Evolutionary conservation across 208 protist genomes (phyloP), one percentile per base, ranked within the genome.

Genomic region (Phytomonas francai): DNA sequence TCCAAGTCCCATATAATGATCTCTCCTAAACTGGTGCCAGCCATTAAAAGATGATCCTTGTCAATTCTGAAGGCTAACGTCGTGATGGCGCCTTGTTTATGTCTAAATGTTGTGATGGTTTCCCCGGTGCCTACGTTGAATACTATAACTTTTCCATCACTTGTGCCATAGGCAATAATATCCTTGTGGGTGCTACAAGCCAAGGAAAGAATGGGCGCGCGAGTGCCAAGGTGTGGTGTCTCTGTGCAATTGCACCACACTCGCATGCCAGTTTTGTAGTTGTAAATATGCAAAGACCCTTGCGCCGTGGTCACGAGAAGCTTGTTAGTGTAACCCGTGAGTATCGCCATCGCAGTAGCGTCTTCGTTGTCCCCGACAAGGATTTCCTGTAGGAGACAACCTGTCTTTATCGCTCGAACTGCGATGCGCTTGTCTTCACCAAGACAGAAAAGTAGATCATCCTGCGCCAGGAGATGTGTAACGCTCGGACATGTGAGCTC

Each of bases 1-100:
- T 88, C 79, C 2, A 97, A 62, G 68, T 97, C 86, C 90, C 92
- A 97, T 54, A 95, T 61, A 5, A 80, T 71, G 30, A 97, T 84
- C 71, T 95, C 87, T 22, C 92, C 92, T 6, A 68, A 64, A 39
- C 80, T 91, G 19, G 84, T 91, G 62, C 87, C 92, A 31, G 84
- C 75, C 22, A 92, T 76, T 12, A 97, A 70, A 6, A 91, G 65
- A n/a, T 76, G 76, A 32, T 80, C 77, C 67, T 87, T 87, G 76
- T 97, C 92, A 5, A 67, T 74, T 63, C 92, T 83, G 71, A 97
- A 97, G 22, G 80, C 77, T 29, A 97, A 77, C 12, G 87, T 74
- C 19, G 92, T 94, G 28, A 97, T 85, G 39, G 69, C 74, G 42
- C 72, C 73, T 31, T 84, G 72, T 25, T 73, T 62, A 68, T 93